Conservation (phyloP, 164 flowering plant genomes). For the Umbellularia californica region DNA sequence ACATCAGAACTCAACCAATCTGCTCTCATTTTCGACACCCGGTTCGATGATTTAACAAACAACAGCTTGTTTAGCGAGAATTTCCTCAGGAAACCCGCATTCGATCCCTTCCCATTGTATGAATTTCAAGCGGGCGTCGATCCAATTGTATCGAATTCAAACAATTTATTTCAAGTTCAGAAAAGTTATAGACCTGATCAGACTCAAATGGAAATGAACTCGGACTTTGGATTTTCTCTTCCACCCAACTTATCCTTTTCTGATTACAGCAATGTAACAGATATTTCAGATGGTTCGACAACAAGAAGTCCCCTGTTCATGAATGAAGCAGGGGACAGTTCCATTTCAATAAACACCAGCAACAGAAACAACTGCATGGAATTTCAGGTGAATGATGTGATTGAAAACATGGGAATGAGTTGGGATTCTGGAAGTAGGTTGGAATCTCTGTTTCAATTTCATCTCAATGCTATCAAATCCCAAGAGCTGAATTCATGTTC, state of each 20-base stretch:
- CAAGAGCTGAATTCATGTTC: constrained; percentile 35
- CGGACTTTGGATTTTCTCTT: constrained; percentile 27
- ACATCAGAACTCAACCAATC: constrained; percentile 22
- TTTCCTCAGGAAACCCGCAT: constrained; percentile 21
- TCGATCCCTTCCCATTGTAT: constrained; percentile 31
- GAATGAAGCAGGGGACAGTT: constrained; percentile 38
- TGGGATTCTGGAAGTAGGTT: constrained; percentile 37
- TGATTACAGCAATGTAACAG: constrained; percentile 33
- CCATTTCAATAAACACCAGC: constrained; percentile 44
- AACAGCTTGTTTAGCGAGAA: constrained; percentile 19
- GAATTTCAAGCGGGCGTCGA: constrained; percentile 25
- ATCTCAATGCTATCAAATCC: constrained; percentile 36
- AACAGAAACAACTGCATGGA: constrained; percentile 31
- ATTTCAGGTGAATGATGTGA: constrained; percentile 28
- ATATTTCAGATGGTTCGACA: constrained; percentile 43
- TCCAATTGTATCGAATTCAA: constrained; percentile 13
- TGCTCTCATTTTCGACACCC: constrained; percentile 7
- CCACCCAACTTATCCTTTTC: constrained; percentile 41
- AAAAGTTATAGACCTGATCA: constrained; percentile 20
- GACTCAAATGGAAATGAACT: constrained; percentile 20
- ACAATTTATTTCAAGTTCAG: constrained; percentile 15
- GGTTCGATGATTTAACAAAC: constrained; percentile 8
- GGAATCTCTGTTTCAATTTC: constrained; percentile 47
- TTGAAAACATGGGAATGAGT: constrained; percentile 32
- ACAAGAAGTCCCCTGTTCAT: constrained; percentile 23